phyloP scores from a whole-genome alignment of 306 rosid species.

The Rubus parviflorus region DNA sequence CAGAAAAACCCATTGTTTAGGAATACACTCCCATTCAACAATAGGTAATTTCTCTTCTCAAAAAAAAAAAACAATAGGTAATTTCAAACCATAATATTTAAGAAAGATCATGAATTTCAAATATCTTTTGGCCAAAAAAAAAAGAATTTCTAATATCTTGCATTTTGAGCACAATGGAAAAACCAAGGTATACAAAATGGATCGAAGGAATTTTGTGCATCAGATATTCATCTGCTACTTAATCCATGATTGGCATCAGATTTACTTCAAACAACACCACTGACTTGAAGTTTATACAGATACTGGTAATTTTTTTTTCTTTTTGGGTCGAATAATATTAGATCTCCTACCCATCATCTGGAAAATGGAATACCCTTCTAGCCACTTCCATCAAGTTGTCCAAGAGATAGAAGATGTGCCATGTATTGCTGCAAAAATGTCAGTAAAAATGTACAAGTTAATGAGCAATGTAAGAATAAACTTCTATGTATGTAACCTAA shows the following conservation, averaged over 20 bases:
- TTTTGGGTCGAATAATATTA: neutral
- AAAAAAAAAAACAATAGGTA: neutral
- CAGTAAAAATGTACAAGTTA: conserved; percentile 4
- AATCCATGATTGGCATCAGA: neutral
- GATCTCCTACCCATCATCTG: neutral
- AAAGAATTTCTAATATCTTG: neutral
- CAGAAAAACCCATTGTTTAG: neutral
- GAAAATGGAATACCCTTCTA: conserved; percentile 10
- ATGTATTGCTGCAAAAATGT: conserved; percentile 72
- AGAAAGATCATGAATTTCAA: neutral
- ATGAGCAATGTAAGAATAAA: neutral
- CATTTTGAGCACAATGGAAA: neutral
- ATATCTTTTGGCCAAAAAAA: no score
- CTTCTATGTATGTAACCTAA: neutral
- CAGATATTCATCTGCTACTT: neutral
- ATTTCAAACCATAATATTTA: neutral
- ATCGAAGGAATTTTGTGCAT: neutral
- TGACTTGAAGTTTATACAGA: neutral
- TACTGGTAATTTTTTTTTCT: neutral
- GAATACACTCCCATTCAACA: neutral
- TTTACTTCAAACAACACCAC: neutral
- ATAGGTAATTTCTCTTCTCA: neutral
- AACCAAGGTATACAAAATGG: neutral
- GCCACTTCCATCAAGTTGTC: conserved; percentile 85
- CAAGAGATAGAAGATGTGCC: conserved; percentile 87